A percentile compares a stretch with the other conserved stretches of the same genome.
Evolutionary conservation across 495 filamentous ascomycete species (phyloP).

Genomic region (Penicillium paxilli): DNA sequence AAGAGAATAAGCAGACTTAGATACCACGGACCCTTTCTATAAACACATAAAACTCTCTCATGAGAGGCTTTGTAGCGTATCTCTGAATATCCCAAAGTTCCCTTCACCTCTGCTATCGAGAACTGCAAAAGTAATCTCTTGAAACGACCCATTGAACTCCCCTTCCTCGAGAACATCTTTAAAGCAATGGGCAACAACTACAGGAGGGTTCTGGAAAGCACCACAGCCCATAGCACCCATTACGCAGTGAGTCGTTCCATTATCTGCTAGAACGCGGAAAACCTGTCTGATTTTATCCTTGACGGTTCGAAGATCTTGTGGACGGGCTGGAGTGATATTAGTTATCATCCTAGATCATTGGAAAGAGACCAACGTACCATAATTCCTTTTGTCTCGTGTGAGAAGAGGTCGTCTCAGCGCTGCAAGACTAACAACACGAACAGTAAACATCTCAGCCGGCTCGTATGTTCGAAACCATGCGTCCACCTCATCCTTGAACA

Average conservation of each 20-base stretch:
- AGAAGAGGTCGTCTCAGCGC: neutral
- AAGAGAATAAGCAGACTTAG: neutral
- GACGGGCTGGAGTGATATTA: neutral
- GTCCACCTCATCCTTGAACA: conserved; percentile 44
- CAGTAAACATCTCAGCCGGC: conserved; percentile 2
- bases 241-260: conserved; percentile 54
- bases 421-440: neutral
- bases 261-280: conserved; percentile 53
- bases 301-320: conserved; percentile 28
- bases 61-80: neutral
- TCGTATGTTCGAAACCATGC: conserved; percentile 39
- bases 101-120: conserved; percentile 12
- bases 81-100: conserved; percentile 5
- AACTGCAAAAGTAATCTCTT: conserved; percentile 36
- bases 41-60: neutral
- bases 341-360: neutral
- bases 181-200: conserved; percentile 63
- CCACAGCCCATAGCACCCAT: conserved; percentile 71
- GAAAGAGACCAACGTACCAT: neutral
- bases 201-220: conserved; percentile 59
- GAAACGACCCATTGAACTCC: conserved; percentile 49
- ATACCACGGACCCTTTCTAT: neutral
- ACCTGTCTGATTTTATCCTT: conserved; percentile 59
- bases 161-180: conserved; percentile 54
- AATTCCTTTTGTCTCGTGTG: neutral